Percentiles rank a stretch among this genome's conserved stretches.
Conservation (phyloP, 345 rosid genomes). For the Arabidopsis arenosa region DNA sequence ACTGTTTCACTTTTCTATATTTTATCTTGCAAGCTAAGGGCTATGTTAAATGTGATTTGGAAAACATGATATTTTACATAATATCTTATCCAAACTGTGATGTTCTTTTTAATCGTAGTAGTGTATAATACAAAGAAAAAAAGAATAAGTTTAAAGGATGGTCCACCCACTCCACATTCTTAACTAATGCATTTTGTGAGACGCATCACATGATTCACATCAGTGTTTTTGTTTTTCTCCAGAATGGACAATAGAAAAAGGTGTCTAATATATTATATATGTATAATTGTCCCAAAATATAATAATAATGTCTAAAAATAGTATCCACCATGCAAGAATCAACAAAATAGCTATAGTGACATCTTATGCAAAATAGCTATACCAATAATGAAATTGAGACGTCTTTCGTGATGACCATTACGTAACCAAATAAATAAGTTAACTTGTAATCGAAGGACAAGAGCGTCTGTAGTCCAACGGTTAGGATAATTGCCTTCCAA, state of each 20-base stretch:
- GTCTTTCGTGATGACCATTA: neutral
- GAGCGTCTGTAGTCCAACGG: conserved; percentile 86
- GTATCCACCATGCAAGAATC: conserved; percentile 9
- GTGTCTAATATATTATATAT: neutral
- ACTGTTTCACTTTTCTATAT: neutral
- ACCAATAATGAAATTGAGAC: neutral
- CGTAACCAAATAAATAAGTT: accelerated
- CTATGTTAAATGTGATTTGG: neutral
- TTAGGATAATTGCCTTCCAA: conserved; percentile 90
- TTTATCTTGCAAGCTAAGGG: neutral
- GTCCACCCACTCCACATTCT: conserved; percentile 1
- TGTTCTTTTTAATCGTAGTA: neutral
- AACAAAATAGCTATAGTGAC: neutral
- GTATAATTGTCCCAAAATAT: neutral
- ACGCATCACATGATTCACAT: neutral
- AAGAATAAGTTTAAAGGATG: neutral
- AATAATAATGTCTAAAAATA: conserved; percentile 8
- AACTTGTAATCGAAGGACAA: neutral
- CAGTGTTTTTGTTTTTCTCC: neutral
- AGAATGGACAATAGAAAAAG: neutral
- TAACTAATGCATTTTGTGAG: neutral
- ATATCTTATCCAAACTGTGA: neutral
- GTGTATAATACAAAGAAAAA: neutral
- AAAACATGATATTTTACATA: neutral
- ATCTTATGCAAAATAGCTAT: neutral